Percentiles rank a stretch among this genome's conserved stretches.
Conservation (phyloP, 2,329 filamentous ascomycete species). For the Talaromyces sp. region DNA sequence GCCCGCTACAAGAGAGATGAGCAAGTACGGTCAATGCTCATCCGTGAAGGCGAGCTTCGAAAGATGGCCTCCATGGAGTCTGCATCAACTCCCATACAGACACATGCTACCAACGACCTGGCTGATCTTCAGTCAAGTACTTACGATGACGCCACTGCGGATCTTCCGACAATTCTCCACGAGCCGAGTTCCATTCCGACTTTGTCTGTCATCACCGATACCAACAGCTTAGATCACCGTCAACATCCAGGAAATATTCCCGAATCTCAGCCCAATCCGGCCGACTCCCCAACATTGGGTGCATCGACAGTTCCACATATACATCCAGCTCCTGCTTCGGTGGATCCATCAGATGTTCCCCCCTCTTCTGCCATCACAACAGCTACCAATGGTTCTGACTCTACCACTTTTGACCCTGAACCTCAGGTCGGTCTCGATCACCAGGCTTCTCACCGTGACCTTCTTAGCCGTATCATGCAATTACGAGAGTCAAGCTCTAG, state of each 20-base stretch:
- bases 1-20: constrained; percentile 46
- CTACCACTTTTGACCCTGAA: constrained; percentile 63
- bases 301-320: constrained; percentile 9
- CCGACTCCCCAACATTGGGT: constrained; percentile 46
- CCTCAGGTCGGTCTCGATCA: constrained; percentile 58
- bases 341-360: constrained; percentile 40
- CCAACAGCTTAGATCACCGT: background rate
- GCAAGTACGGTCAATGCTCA: constrained; percentile 39
- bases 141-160: background rate
- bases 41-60: constrained; percentile 25
- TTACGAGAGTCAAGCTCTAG: constrained; percentile 46
- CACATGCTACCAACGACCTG: background rate
- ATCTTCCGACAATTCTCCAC: background rate
- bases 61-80: constrained; percentile 20
- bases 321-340: constrained; percentile 20
- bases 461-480: constrained; percentile 48
- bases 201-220: constrained; percentile 13
- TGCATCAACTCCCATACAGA: constrained; percentile 11
- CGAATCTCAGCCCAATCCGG: background rate
- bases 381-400: constrained; percentile 59
- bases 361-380: constrained; percentile 61
- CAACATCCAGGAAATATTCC: background rate
- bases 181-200: background rate
- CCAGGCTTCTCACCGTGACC: constrained; percentile 37
- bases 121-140: background rate